Evolutionary conservation across 2,329 filamentous ascomycete genomes (phyloP), one percentile per base, ranked within the genome.

Genomic region (Scopulariopsis brevicaulis): DNA sequence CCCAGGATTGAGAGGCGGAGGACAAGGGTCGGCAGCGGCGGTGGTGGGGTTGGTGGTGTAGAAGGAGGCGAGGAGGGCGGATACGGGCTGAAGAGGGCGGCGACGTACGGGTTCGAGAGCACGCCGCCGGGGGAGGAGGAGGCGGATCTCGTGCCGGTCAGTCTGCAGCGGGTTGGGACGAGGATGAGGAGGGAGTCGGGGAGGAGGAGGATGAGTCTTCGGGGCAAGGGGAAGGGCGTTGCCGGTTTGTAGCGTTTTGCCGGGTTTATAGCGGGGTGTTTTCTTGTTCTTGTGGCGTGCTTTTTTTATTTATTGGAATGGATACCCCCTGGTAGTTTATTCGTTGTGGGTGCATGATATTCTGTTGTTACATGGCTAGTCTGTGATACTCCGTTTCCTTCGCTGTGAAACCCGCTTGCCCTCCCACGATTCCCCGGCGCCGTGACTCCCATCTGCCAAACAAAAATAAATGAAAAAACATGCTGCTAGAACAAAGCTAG

Each of bases 131-230:
- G 25, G 2, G 55, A 53, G 15, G 48, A 40, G 55, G 28, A 6
- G 2, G 28, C 18, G 3, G 66, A 64, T 2, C 60, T 62, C 0
- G 64, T 80, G 52, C 77, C 77, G 2, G 66, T 73, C 62, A 77
- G 74, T 59, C 62, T 80, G 58, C 76, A 75, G 60, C 71, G 77
- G 57, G 76, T 80, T 2, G 73, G 76, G 40, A 74, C 73, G 22
- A 71, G 71, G 48, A 43, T 73, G 14, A 66, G 66, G 53, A 65
- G 67, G 53, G 66, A 66, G 15, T 65, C 67, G 54, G 64, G 65
- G n/a, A 65, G 65, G 28, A 66, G 70, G 52, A 64, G 69, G 46
- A 64, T 40, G 28, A 40, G 55, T 20, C 22, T 52, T 15, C 15
- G 11, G 3, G 32, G 22, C 14, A 57, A 57, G 34, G 48, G 55